Percentiles rank a stretch among this genome's conserved stretches.
Conservation (phyloP, 106 monocot genomes). For the Chionographis japonica region DNA sequence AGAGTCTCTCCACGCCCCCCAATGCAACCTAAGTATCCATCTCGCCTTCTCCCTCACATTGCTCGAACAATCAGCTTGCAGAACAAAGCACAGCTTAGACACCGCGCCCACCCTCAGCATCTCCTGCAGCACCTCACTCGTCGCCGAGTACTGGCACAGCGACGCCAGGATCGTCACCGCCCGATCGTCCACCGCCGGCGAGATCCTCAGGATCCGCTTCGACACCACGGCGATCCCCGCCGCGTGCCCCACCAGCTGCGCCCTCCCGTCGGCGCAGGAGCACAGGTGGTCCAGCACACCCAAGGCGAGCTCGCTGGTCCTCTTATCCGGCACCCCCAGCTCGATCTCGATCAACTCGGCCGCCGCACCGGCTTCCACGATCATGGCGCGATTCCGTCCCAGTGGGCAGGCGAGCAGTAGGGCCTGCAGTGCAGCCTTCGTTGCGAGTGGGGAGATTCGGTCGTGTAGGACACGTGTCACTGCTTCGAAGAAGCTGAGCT, state of each 20-base stretch:
- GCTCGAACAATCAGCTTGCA: conserved; percentile 34
- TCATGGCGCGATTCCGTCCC: conserved; percentile 35
- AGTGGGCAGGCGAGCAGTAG: conserved; percentile 14
- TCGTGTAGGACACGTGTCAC: conserved; percentile 9
- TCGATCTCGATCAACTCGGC: conserved; percentile 36
- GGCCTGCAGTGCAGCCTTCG: conserved; percentile 33
- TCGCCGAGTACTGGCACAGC: conserved; percentile 31
- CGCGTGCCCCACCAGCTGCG: conserved; percentile 37
- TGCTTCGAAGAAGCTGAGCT: conserved; percentile 16
- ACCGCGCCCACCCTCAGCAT: conserved; percentile 55
- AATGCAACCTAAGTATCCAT: conserved; percentile 34
- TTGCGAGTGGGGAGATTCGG: conserved; percentile 10
- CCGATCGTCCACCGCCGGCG: conserved; percentile 27
- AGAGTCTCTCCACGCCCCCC: conserved; percentile 41
- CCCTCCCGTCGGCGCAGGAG: conserved; percentile 50
- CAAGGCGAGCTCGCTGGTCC: conserved; percentile 33
- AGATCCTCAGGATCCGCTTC: conserved; percentile 57
- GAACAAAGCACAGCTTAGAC: conserved; percentile 51
- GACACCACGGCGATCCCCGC: conserved; percentile 51
- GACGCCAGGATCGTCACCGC: conserved; percentile 41
- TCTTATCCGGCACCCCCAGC: conserved; percentile 26
- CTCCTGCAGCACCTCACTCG: conserved; percentile 36
- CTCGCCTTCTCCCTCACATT: conserved; percentile 41
- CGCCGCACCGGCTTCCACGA: conserved; percentile 38
- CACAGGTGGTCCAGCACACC: conserved; percentile 32